Evolutionary conservation across 768 basidiomycete species (phyloP), one percentile per base, ranked within the genome.

Genomic region (Porphyrellus cyaneotinctus): DNA sequence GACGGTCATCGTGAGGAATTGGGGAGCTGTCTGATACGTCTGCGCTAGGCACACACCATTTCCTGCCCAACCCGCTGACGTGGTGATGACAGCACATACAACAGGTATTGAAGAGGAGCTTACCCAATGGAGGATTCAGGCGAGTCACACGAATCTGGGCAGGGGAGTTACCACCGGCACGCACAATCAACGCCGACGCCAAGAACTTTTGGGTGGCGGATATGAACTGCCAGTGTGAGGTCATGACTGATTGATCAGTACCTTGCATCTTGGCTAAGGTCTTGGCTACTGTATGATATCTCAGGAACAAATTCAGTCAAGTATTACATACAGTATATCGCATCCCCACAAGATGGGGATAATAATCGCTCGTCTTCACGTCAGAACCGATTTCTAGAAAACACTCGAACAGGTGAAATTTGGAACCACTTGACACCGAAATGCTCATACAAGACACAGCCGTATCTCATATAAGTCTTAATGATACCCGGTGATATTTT

Each of bases 401-500:
- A 24, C 18, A n/a, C 15, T 23, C 23, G 26, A 23, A 12, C 35
- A 26, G 4, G 26, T 37, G 41, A 14, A 23, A 33, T 28, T 23
- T 55, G 52, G 47, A 41, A 46, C 39, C 38, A 45, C 42, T 31
- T 17, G 36, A 46, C 13, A 33, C n/a, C n/a, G n/a, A n/a, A n/a
- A n/a, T 23, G 26, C 30, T 32, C 13, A 42, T 28, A 26, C 33
- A 20, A 12, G 18, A 32, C 47, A 60, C 54, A 32, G 48, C 56
- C 39, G 20, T 39, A 42, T 8, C 13, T 52, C 52, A 53, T 43
- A 23, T 24, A 35, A 42, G 17, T 11, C 32, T 35, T 30, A 20
- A 39, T 31, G 28, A 24, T 24, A 30, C 17, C 3, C 49, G 10
- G 46, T 32, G 17, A 14, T 30, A 30, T 47, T 60, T 62, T 60